Base-by-base conservation (phyloP, 163 green algal species). In the Trebouxiophyceae sp. region DNA sequence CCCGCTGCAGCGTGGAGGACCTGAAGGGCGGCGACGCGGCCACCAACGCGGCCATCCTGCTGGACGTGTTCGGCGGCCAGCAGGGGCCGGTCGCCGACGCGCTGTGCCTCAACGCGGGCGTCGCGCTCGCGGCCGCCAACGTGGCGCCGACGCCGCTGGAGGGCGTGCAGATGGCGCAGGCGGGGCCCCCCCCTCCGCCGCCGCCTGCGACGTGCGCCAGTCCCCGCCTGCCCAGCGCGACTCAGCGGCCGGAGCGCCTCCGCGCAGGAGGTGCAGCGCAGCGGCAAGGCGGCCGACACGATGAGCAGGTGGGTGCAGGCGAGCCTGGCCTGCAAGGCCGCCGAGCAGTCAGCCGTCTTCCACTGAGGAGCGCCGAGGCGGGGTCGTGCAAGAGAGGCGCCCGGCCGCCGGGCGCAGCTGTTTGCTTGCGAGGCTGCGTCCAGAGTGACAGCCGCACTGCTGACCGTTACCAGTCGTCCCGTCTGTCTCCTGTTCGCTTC, bases 51-150 rank as follows among this genome's bases (percentile, higher is more conserved):
- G 30, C 57, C 20, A 95, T 98, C 45, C 80, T 95, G 56, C 65
- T 72, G 30, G 91, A 97, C 56, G 87, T 93, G 33, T 95, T 99
- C 81, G 91, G 75, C 2, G 95, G 95, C 2, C 65, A 87, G 68
- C 61, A 71, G 39, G 84, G 87, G 54, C 60, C 79, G 2, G 87
- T 98, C 1, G 93, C 94, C 1, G 93, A 99, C 65, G 91, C 92
- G 19, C 79, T 98, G 28, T 84, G 86, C 62, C 77, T 97, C 6
- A 95, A 96, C 67, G 90, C 89, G 0, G 88, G 86, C 5, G 91
- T 95, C 23, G 93, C 92, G 23, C 78, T 98, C 27, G 88, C 86
- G 5, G 90, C 92, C 0, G 75, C 69, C 3, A 56, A 86, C 34
- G 74, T 96, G 2, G 81, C 75, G 23, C 29, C 63, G 19, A 79